A percentile compares a stretch with the other conserved stretches of the same genome.
phyloP scores from a whole-genome alignment of 73 alveolate species.

The Tetrahymena thermophila region DNA sequence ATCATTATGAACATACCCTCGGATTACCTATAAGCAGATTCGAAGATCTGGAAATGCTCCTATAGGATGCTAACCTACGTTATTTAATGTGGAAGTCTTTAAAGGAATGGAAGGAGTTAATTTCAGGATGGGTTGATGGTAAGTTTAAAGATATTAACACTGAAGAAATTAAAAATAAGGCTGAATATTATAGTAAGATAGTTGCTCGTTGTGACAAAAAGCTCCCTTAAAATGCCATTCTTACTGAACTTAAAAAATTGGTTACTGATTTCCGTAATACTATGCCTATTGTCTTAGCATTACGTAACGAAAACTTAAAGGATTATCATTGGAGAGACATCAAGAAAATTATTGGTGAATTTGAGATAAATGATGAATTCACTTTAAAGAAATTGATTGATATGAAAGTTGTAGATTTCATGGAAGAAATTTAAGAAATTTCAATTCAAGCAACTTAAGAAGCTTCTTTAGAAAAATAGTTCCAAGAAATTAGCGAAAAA shows the following conservation, averaged over 20 bases:
- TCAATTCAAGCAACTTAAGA: slow-evolving; percentile 77
- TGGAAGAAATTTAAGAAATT: slow-evolving; percentile 67
- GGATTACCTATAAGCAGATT: slow-evolving; percentile 67
- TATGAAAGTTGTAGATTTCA: slow-evolving; percentile 54
- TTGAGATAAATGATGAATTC: slow-evolving; percentile 56
- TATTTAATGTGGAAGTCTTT: slow-evolving; percentile 72
- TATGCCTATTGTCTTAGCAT: slow-evolving; percentile 78
- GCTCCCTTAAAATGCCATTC: slow-evolving; percentile 56
- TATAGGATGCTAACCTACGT: slow-evolving; percentile 54
- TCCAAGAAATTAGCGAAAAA: slow-evolving; percentile 72
- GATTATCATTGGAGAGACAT: slow-evolving; percentile 70
- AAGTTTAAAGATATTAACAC: slow-evolving; percentile 63
- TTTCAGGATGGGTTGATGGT: slow-evolving; percentile 64
- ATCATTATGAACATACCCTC: slow-evolving; percentile 56
- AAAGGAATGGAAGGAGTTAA: slow-evolving; percentile 58
- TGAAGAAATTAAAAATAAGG: slow-evolving; percentile 65
- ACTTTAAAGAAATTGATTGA: slow-evolving; percentile 65
- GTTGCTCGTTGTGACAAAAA: slow-evolving; percentile 52
- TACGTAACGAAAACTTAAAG: slow-evolving; percentile 65
- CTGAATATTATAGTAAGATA: slow-evolving; percentile 54
- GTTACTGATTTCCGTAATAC: slow-evolving; percentile 72
- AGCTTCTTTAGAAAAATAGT: slow-evolving; percentile 74
- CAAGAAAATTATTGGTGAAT: slow-evolving; percentile 42
- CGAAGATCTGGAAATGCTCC: slow-evolving; percentile 52
- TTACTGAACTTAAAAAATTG: slow-evolving; percentile 48